Evolutionary conservation across 441 rosid genomes (phyloP).

Genomic region (Jatropha podagrica): DNA sequence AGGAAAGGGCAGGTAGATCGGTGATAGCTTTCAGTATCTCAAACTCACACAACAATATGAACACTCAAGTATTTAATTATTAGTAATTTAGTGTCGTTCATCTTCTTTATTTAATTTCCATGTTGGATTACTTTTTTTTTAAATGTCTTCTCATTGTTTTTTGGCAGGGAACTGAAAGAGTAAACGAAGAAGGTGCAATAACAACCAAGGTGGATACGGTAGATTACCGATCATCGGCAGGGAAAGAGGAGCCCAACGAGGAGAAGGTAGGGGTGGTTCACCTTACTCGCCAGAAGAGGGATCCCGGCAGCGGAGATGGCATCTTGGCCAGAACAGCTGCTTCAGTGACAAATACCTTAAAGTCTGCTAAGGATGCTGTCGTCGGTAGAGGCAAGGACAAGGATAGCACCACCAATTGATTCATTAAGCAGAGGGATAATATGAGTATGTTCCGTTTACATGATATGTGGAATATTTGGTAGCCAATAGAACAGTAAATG

Average conservation of each 20-base stretch:
- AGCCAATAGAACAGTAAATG: background rate
- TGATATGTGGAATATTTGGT: background rate
- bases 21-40: background rate
- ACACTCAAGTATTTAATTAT: conserved; percentile 19
- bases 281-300: conserved; percentile 25
- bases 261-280: conserved; percentile 42
- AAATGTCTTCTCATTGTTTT: background rate
- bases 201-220: conserved; percentile 41
- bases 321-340: conserved; percentile 28
- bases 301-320: conserved; percentile 15
- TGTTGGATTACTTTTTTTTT: background rate
- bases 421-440: background rate
- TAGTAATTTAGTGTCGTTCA: too few relatives aligned
- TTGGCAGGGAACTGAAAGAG: conserved; percentile 32
- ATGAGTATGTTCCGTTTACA: background rate
- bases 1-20: background rate
- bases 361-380: conserved; percentile 36
- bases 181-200: conserved; percentile 28
- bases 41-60: conserved; percentile 23
- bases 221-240: conserved; percentile 31
- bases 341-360: conserved; percentile 28
- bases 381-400: conserved; percentile 24
- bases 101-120: background rate
- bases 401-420: conserved; percentile 5
- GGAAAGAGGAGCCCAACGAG: conserved; percentile 29